Evolutionary conservation across 164 flowering plant species (phyloP).

Genomic region (Vitis riparia): DNA sequence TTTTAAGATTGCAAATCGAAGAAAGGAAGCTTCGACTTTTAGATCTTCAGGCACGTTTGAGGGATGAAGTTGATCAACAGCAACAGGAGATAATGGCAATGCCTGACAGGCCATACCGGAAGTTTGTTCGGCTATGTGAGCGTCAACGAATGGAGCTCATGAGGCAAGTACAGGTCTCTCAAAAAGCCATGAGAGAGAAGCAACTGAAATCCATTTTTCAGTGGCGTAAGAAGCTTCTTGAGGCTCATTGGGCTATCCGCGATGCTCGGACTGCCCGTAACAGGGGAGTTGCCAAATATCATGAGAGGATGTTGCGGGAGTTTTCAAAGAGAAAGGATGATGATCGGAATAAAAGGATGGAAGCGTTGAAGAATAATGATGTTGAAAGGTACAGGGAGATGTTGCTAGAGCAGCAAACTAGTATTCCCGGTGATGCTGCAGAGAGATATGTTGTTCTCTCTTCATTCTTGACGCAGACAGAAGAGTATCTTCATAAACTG

Average conservation of each 20-base stretch:
- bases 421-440: slow-evolving; percentile 87
- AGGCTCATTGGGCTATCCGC: slow-evolving; percentile 96
- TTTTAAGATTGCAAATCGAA: slow-evolving; percentile 85
- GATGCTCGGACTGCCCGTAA: slow-evolving; percentile 98
- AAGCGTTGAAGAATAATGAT: slow-evolving; percentile 98
- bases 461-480: slow-evolving; percentile 92
- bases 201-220: slow-evolving; percentile 87
- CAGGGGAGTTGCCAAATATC: slow-evolving; percentile 97
- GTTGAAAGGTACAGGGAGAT: slow-evolving; percentile 97
- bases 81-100: slow-evolving; percentile 98
- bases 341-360: slow-evolving; percentile 92
- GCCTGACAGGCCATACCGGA: slow-evolving; percentile 94
- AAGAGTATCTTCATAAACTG: slow-evolving; percentile 89
- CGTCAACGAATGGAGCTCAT: slow-evolving; percentile 87
- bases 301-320: slow-evolving; percentile 94
- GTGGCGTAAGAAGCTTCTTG: slow-evolving; percentile 98
- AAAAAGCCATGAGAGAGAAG: slow-evolving; percentile 84
- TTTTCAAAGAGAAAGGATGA: slow-evolving; percentile 96
- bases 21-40: slow-evolving; percentile 80
- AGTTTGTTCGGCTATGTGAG: slow-evolving; percentile 91
- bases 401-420: slow-evolving; percentile 97
- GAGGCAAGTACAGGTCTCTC: slow-evolving; percentile 86
- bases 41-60: slow-evolving; percentile 79
- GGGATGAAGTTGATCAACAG: slow-evolving; percentile 92
- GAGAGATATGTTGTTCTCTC: slow-evolving; percentile 94